Conservation (phyloP, 2,329 filamentous ascomycete species). For the Chaetothyriales sp. region DNA sequence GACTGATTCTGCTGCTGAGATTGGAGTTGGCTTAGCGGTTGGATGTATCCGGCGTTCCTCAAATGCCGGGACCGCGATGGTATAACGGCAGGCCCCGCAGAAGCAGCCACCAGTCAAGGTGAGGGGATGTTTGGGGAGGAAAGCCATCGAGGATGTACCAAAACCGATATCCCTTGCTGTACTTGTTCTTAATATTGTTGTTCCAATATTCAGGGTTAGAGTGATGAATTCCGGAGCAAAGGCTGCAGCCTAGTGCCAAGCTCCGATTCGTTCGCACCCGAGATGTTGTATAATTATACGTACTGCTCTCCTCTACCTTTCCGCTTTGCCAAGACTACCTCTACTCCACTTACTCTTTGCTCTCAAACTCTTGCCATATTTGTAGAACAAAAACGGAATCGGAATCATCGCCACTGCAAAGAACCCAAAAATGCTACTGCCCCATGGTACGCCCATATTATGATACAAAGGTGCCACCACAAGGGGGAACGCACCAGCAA, state of each 20-base stretch:
- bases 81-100: constrained; percentile 20
- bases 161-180: too few relatives aligned
- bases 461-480: constrained; percentile 35
- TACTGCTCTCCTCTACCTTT: too few relatives aligned
- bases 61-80: constrained; percentile 16
- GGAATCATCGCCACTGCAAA: constrained; percentile 32
- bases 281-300: too few relatives aligned
- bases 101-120: constrained; percentile 20
- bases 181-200: too few relatives aligned
- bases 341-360: constrained; percentile 27
- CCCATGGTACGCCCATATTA: constrained; percentile 36
- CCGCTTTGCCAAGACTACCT: neutral
- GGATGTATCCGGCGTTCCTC: constrained; percentile 8
- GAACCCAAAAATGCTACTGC: constrained; percentile 33
- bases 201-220: too few relatives aligned
- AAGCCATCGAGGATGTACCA: constrained; percentile 4
- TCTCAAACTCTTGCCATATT: constrained; percentile 28
- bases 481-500: constrained; percentile 36
- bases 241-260: too few relatives aligned
- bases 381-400: constrained; percentile 33
- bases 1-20: constrained; percentile 9
- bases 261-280: too few relatives aligned
- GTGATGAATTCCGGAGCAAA: too few relatives aligned
- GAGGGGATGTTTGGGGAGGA: constrained; percentile 10
- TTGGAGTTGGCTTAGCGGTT: constrained; percentile 5